A percentile compares a stretch with the other conserved stretches of the same genome.
Conservation (phyloP, 108 stramenopile genomes). For the Epithemia pelagica region DNA sequence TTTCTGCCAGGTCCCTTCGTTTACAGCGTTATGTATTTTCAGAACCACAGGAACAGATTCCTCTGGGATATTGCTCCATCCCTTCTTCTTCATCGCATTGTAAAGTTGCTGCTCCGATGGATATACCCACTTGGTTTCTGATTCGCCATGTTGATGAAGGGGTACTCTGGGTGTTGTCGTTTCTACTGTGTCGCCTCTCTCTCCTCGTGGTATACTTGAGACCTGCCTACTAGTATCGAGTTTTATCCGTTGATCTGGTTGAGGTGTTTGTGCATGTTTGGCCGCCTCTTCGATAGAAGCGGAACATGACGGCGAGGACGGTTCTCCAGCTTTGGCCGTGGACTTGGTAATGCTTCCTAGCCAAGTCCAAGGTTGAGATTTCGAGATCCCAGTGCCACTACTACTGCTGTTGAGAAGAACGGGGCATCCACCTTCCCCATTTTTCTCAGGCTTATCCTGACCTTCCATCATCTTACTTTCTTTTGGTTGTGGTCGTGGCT, state of each 20-base stretch:
- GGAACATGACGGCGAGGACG: slow-evolving; percentile 6
- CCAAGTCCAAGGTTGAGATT: too few relatives aligned
- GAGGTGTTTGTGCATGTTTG: slow-evolving; percentile 66
- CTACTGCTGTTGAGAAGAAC: too few relatives aligned
- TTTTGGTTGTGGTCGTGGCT: too few relatives aligned
- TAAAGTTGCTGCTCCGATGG: slow-evolving; percentile 96
- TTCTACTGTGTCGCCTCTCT: too few relatives aligned
- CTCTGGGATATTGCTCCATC: slow-evolving; percentile 78
- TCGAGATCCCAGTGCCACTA: too few relatives aligned
- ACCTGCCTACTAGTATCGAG: slow-evolving; percentile 61
- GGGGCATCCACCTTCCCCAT: not conserved
- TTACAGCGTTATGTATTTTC: slow-evolving; percentile 92
- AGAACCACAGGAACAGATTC: slow-evolving; percentile 75
- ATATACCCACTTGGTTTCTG: slow-evolving; percentile 78
- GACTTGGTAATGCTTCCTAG: too few relatives aligned
- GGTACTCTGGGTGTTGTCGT: slow-evolving; percentile 1
- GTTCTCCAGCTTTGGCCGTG: too few relatives aligned
- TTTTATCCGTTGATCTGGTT: slow-evolving; percentile 45
- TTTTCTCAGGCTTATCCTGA: too few relatives aligned
- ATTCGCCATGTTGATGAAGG: slow-evolving; percentile 12
- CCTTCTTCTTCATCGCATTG: slow-evolving; percentile 93
- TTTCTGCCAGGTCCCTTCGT: slow-evolving; percentile 87
- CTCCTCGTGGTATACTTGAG: slow-evolving; percentile 75
- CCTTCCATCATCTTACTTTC: too few relatives aligned
- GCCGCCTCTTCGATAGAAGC: slow-evolving; percentile 60